Conservation (phyloP, 352 stramenopile species). For the Globisporangium barbulae region DNA sequence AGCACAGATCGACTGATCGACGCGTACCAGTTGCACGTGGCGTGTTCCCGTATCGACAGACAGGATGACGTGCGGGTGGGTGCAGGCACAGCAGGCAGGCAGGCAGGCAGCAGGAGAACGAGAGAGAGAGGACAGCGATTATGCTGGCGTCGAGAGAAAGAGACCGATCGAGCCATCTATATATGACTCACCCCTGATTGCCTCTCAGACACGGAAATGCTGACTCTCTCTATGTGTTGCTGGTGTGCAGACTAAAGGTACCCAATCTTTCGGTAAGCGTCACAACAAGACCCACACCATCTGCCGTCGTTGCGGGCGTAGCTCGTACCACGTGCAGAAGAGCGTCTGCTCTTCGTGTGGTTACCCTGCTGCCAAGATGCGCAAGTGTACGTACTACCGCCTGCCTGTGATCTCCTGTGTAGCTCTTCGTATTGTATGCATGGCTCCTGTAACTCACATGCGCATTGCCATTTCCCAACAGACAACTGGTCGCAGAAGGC, state of each 20-base stretch:
- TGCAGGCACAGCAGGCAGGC: background rate
- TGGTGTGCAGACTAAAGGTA: conserved; percentile 98
- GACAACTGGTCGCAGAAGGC: conserved; percentile 98
- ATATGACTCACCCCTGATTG: background rate
- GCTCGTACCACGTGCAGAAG: conserved; percentile 99
- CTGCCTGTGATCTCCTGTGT: background rate
- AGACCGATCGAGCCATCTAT: background rate
- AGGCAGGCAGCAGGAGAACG: background rate
- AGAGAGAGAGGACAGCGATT: background rate
- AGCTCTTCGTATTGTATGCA: background rate
- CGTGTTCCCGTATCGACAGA: background rate
- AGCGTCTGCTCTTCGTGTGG: conserved; percentile 97
- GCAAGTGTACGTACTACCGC: conserved; percentile 82
- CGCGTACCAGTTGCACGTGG: background rate
- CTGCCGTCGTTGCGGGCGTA: conserved; percentile 98
- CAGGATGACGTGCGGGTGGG: background rate
- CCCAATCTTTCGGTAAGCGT: conserved; percentile 99
- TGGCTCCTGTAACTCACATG: background rate
- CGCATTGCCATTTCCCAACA: conserved; percentile 20
- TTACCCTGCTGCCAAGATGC: conserved; percentile 98
- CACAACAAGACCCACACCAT: conserved; percentile 99
- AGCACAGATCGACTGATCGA: background rate
- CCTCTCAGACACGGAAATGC: background rate
- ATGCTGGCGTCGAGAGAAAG: background rate
- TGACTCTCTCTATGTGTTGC: background rate